Conservation (phyloP, 352 stramenopile species). For the Phytophthora tentaculata region DNA sequence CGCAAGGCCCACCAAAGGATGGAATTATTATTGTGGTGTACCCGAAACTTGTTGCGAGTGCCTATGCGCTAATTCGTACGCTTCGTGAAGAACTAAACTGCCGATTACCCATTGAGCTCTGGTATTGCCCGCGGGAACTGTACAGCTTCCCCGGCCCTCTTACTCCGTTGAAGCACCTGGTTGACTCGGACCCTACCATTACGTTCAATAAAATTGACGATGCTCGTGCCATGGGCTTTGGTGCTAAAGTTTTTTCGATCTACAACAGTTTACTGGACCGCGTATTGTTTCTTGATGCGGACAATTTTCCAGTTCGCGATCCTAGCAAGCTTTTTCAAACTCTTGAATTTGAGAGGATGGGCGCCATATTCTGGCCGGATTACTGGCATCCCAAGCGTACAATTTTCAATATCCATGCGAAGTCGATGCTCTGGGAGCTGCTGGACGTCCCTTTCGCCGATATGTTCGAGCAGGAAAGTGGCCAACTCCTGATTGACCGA, state of each 20-base stretch:
- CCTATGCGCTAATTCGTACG: constrained; percentile 44
- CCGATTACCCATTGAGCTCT: constrained; percentile 59
- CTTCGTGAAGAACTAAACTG: constrained; percentile 44
- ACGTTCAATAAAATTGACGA: constrained; percentile 35
- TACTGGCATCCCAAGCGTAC: constrained; percentile 63
- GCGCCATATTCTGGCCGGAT: constrained; percentile 71
- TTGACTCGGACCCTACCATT: constrained; percentile 25
- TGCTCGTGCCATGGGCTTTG: constrained; percentile 43
- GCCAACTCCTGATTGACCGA: constrained; percentile 57
- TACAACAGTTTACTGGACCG: constrained; percentile 46
- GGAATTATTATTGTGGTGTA: constrained; percentile 67
- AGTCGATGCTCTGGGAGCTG: constrained; percentile 60
- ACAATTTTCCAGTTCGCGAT: constrained; percentile 57
- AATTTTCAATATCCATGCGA: constrained; percentile 66
- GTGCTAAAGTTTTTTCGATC: constrained; percentile 57
- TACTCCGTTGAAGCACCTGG: constrained; percentile 33
- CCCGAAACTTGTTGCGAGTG: constrained; percentile 47
- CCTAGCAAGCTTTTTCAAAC: constrained; percentile 54
- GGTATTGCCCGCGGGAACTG: constrained; percentile 51
- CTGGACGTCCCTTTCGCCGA: constrained; percentile 46
- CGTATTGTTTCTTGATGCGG: constrained; percentile 62
- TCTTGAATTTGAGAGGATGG: constrained; percentile 38
- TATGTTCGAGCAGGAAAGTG: constrained; percentile 77
- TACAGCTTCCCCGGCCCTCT: constrained; percentile 27
- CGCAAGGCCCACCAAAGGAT: constrained; percentile 2